Evolutionary conservation across 495 filamentous ascomycete species (phyloP).

Genomic region (Hypoxylon lienhwacheense): DNA sequence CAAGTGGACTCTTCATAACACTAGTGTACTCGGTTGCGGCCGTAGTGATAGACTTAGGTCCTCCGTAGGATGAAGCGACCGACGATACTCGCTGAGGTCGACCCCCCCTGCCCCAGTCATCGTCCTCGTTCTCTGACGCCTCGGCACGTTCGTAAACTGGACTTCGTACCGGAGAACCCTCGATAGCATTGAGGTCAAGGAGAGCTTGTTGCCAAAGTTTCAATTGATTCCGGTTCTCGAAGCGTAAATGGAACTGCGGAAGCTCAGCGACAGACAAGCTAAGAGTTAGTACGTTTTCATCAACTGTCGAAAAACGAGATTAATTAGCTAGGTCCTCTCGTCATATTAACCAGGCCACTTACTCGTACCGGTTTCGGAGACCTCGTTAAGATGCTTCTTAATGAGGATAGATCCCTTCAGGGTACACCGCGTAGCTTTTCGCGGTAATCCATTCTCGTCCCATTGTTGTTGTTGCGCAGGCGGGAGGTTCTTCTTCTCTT

Average conservation of each 20-base stretch:
- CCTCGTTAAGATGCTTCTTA: slow-evolving; percentile 94
- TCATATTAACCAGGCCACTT: slow-evolving; percentile 24
- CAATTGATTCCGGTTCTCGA: slow-evolving; percentile 80
- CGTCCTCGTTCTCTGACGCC: slow-evolving; percentile 83
- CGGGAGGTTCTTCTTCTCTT: slow-evolving; percentile 77
- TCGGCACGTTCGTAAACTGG: slow-evolving; percentile 67
- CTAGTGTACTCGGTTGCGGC: slow-evolving; percentile 80
- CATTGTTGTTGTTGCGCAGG: slow-evolving; percentile 56
- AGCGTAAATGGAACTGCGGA: slow-evolving; percentile 94
- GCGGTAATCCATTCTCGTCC: slow-evolving; percentile 62
- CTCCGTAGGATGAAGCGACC: slow-evolving; percentile 78
- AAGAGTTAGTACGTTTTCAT: slow-evolving; percentile 84
- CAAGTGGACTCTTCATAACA: slow-evolving; percentile 55
- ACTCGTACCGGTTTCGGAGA: slow-evolving; percentile 63
- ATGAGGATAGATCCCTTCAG: slow-evolving; percentile 98
- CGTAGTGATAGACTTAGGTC: slow-evolving; percentile 74
- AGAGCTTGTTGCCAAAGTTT: slow-evolving; percentile 91
- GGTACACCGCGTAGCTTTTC: slow-evolving; percentile 75
- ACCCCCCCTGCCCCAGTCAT: slow-evolving; percentile 77
- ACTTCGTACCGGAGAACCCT: slow-evolving; percentile 61
- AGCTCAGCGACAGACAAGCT: slow-evolving; percentile 92
- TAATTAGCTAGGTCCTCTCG: slow-evolving; percentile 39
- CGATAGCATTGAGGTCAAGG: slow-evolving; percentile 74
- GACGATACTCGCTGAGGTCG: slow-evolving; percentile 83
- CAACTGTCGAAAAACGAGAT: slow-evolving; percentile 43